These are phyloP conservation scores for Tylopilus cervinicoccineus DNA, from an alignment of 768 basidiomycete species.

Conservation along the genomic window DNA sequence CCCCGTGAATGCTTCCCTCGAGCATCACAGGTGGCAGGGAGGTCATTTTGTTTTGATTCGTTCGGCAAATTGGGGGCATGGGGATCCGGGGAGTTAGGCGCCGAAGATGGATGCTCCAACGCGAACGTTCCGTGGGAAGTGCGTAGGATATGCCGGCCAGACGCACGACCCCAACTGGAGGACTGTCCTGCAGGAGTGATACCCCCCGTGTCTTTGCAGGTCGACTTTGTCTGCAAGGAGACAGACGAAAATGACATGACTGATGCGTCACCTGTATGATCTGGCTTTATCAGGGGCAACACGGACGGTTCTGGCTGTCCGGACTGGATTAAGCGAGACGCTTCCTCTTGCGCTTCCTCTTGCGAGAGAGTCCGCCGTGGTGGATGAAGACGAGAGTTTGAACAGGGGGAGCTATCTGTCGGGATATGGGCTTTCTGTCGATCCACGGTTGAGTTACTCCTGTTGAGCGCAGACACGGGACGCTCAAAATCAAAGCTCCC, in stretches of 20 bases:
- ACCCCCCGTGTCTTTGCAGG: conserved; percentile 20
- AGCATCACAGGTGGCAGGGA: conserved; percentile 28
- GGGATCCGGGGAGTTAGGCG: conserved; percentile 36
- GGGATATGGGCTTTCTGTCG: conserved; percentile 6
- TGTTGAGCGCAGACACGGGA: conserved; percentile 42
- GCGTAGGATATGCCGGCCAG: conserved; percentile 37
- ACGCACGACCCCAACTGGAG: conserved; percentile 57
- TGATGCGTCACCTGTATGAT: conserved; percentile 35
- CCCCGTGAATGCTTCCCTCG: conserved; percentile 26
- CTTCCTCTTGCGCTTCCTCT: conserved; percentile 22
- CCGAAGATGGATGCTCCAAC: conserved; percentile 65
- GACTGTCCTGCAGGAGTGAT: conserved; percentile 36
- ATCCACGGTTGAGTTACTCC: conserved; percentile 27
- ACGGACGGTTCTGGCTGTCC: conserved; percentile 19
- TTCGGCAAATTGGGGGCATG: conserved; percentile 16
- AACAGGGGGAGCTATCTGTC: conserved; percentile 5
- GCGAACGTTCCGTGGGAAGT: conserved; percentile 58
- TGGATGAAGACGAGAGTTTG: conserved; percentile 14
- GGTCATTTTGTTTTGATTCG: conserved; percentile 6
- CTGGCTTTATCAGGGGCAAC: conserved; percentile 29
- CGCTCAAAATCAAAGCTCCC: conserved; percentile 78
- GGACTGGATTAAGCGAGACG: conserved; percentile 7
- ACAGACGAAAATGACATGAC: conserved; percentile 31
- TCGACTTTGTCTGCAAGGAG: conserved; percentile 40
- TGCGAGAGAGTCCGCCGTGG: conserved; percentile 26